Conservation (phyloP, 2,329 filamentous ascomycete genomes). For the Dothideomycetes sp. region DNA sequence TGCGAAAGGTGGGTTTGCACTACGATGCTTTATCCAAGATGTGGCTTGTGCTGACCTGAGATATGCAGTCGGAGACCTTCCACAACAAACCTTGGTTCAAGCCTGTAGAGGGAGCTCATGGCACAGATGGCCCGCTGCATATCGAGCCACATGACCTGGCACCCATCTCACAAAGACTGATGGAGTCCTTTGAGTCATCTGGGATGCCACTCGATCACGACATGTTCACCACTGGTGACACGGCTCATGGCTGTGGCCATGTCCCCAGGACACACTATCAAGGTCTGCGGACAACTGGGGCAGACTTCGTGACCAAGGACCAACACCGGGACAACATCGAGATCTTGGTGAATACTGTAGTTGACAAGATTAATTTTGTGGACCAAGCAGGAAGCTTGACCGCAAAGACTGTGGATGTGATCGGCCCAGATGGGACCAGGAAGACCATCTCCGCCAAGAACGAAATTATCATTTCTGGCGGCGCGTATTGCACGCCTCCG, state of each 20-base stretch:
- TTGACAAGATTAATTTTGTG: constrained; percentile 38
- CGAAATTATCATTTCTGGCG: constrained; percentile 39
- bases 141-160: constrained; percentile 42
- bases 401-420: constrained; percentile 35
- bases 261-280: constrained; percentile 39
- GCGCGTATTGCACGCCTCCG: constrained; percentile 39
- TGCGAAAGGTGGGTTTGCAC: constrained; percentile 7
- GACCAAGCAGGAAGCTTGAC: constrained; percentile 22
- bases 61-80: constrained; percentile 1
- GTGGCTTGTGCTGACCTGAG: not conserved
- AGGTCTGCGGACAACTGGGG: constrained; percentile 39
- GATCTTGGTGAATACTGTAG: constrained; percentile 13
- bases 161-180: constrained; percentile 45
- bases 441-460: constrained; percentile 29
- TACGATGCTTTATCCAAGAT: too few species aligned
- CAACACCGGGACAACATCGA: constrained; percentile 29
- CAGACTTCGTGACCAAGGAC: constrained; percentile 36
- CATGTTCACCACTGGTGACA: constrained; percentile 43
- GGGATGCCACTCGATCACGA: constrained; percentile 46
- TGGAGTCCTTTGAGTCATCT: constrained; percentile 43
- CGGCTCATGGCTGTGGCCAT: constrained; percentile 33
- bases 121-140: constrained; percentile 1
- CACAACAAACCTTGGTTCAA: constrained; percentile 5
- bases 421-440: constrained; percentile 30
- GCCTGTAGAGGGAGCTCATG: not conserved